These are phyloP conservation scores for Omphalea diandra DNA, from an alignment of 441 rosid genomes.

Conservation along the genomic window DNA sequence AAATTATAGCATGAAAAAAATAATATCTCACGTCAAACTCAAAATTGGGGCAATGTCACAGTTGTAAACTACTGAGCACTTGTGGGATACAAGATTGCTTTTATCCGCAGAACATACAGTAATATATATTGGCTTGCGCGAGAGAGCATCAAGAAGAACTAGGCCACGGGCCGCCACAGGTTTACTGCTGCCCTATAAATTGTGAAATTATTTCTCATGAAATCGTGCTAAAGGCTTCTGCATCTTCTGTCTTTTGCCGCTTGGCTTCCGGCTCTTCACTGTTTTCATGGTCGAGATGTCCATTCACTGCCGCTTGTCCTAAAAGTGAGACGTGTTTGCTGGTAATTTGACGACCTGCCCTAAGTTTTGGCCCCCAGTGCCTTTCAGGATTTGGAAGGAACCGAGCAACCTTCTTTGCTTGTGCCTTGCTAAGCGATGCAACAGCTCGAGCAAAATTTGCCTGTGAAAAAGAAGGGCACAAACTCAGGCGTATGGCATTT, in stretches of 20 bases:
- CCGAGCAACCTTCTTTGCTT: slow-evolving; percentile 83
- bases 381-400: slow-evolving; percentile 96
- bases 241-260: slow-evolving; percentile 50
- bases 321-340: slow-evolving; percentile 88
- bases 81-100: background rate
- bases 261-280: slow-evolving; percentile 43
- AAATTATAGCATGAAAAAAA: no score
- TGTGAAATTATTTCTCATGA: background rate
- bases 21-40: slow-evolving; percentile 16
- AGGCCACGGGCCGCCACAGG: background rate
- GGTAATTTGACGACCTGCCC: slow-evolving; percentile 95
- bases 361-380: slow-evolving; percentile 98
- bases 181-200: background rate
- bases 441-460: slow-evolving; percentile 86
- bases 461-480: slow-evolving; percentile 38
- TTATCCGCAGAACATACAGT: background rate
- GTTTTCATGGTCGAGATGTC: slow-evolving; percentile 52
- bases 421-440: slow-evolving; percentile 94
- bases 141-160: background rate
- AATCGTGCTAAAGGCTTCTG: slow-evolving; percentile 28
- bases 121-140: background rate
- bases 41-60: slow-evolving; percentile 22
- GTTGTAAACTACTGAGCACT: background rate
- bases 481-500: no score
- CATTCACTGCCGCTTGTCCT: slow-evolving; percentile 87